Evolutionary conservation across 1,139 yeast species (phyloP), one percentile per base, ranked within the genome.

Genomic region (Debaryomycetaceae sp.): DNA sequence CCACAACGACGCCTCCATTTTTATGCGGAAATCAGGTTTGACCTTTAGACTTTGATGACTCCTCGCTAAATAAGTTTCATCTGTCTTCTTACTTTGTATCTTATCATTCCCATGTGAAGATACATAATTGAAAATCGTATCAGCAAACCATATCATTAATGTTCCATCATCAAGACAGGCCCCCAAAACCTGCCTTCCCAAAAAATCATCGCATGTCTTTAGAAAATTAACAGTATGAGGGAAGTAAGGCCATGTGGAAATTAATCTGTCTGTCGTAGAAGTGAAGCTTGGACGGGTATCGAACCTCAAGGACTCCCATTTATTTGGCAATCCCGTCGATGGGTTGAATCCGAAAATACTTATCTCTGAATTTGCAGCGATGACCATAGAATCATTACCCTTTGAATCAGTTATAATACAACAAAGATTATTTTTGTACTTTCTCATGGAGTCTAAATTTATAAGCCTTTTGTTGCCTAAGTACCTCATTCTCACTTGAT

Each of bases 211-310:
- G 36, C 59, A 52, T 1, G 53, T 42, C 6, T 65, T 70, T 1
- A 78, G 45, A 50, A 59, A 75, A 51, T 84, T 84, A 39, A 83
- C 71, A 0, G 81, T 72, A 54, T 82, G 87, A 0, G 88, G 87
- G 41, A 62, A 69, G 47, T 65, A 65, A 0, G 80, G 79, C 76
- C 76, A 73, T 0, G 82, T 75, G 1, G 83, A 69, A 1, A 63
- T 56, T 17, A 62, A 50, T 20, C 76, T 46, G 48, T 75, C 80
- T 0, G 64, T 49, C 1, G 65, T 61, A 1, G 72, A 56, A 0
- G 80, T 75, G 41, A 58, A 53, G 4, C 51, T 43, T 0, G 81
- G 81, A 34, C 64, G 58, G 0, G 76, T 68, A 42, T 74, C 78
- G 46, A 76, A 68, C 17, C 57, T 53, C 8, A 73, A 50, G 1